Conservation (phyloP, 768 basidiomycete genomes). For the Hygrocybe coccinea region DNA sequence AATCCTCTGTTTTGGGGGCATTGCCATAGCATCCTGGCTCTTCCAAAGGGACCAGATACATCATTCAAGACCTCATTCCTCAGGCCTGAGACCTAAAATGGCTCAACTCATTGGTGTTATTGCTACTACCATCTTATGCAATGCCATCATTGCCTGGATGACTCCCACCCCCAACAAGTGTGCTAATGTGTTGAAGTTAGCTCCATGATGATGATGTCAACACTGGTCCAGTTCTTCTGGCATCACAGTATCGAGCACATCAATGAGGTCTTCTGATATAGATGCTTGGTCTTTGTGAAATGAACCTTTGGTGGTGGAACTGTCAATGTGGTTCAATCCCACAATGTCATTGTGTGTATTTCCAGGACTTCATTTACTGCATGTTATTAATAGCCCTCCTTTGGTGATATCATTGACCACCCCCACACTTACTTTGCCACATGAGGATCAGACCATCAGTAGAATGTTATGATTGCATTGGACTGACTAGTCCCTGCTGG, state of each 20-base stretch:
- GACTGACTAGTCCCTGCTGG: constrained; percentile 21
- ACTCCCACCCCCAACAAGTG: no score
- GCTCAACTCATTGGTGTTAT: constrained; percentile 14
- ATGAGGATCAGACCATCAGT: constrained; percentile 41
- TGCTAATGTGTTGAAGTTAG: no score
- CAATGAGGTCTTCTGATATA: constrained; percentile 37
- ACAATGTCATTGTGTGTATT: constrained; percentile 34
- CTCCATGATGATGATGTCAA: no score
- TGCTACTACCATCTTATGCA: no score
- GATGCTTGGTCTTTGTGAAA: constrained; percentile 33
- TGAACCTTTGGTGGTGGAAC: constrained; percentile 19
- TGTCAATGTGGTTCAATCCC: constrained; percentile 26
- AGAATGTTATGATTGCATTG: constrained; percentile 36
- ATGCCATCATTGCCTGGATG: no score
- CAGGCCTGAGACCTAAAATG: constrained; percentile 62
- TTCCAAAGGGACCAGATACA: constrained; percentile 57
- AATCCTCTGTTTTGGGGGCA: constrained; percentile 68
- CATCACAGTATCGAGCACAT: no score
- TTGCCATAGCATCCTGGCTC: constrained; percentile 59
- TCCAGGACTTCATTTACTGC: neutral
- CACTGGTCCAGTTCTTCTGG: no score
- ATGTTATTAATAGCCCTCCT: neutral
- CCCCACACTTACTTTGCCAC: constrained; percentile 40
- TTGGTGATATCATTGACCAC: constrained; percentile 48
- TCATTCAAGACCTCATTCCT: constrained; percentile 75